Conservation (phyloP, 2,329 filamentous ascomycete species). For the Trichoderma breve region DNA sequence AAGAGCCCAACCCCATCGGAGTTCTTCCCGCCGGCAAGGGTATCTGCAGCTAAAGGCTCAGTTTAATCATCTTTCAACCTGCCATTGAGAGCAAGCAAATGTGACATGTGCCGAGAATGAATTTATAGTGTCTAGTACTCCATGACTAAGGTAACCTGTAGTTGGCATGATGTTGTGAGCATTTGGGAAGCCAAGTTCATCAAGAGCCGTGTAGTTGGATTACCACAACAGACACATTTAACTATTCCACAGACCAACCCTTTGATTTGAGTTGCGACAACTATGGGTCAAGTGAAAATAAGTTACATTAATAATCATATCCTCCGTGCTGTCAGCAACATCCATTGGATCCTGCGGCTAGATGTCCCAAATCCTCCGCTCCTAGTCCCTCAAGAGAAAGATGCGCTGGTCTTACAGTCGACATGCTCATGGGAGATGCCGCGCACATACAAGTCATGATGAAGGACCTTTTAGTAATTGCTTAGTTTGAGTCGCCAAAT, state of each 20-base stretch:
- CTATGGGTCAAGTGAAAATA: neutral
- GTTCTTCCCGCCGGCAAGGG: neutral
- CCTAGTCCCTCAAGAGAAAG: neutral
- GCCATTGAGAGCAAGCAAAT: neutral
- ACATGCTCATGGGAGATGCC: neutral
- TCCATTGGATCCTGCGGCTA: neutral
- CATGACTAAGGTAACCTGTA: neutral
- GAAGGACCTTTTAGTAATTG: neutral
- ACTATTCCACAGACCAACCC: too few relatives aligned
- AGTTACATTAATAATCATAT: neutral
- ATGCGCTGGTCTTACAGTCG: neutral
- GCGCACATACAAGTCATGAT: neutral
- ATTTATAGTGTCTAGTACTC: neutral
- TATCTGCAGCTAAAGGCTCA: neutral
- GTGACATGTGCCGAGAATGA: neutral
- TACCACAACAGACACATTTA: neutral
- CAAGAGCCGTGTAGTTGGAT: neutral
- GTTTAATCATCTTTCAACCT: neutral
- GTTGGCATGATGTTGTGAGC: neutral
- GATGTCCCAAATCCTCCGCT: neutral
- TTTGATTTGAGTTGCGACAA: neutral
- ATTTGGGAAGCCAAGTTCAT: neutral
- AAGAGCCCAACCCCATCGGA: neutral
- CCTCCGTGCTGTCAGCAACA: neutral
- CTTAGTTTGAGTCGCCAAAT: neutral